These are phyloP conservation scores for Cyberlindnera mrakii DNA, from an alignment of 805 yeast genomes.

Conservation along the genomic window DNA sequence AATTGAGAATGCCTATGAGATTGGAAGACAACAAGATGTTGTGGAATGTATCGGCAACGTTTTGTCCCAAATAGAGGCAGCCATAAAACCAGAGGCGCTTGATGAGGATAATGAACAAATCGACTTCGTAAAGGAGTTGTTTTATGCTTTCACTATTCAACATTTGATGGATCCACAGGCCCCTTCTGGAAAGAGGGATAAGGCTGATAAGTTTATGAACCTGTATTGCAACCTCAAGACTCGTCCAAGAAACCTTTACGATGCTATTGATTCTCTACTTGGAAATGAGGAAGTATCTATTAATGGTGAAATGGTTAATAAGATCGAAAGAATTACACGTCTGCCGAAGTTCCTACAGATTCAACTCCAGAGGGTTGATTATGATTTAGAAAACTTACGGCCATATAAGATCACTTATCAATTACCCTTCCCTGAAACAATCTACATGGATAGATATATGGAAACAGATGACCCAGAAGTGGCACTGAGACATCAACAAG, in stretches of 20 bases:
- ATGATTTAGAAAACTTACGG: slow-evolving; percentile 63
- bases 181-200: slow-evolving; percentile 35
- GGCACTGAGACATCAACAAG: slow-evolving; percentile 47
- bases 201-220: slow-evolving; percentile 72
- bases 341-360: slow-evolving; percentile 82
- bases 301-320: slow-evolving; percentile 61
- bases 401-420: slow-evolving; percentile 82
- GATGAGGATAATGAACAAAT: slow-evolving; percentile 77
- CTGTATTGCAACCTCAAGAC: slow-evolving; percentile 81
- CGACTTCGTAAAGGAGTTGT: slow-evolving; percentile 73
- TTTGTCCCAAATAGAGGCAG: slow-evolving; percentile 83
- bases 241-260: slow-evolving; percentile 84
- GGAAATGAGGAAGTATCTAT: slow-evolving; percentile 65
- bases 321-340: slow-evolving; percentile 63
- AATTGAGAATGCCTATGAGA: slow-evolving; percentile 66
- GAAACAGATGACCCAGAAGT: slow-evolving; percentile 57
- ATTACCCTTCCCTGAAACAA: slow-evolving; percentile 67
- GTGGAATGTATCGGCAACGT: slow-evolving; percentile 97
- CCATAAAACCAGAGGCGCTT: slow-evolving; percentile 58
- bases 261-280: slow-evolving; percentile 82
- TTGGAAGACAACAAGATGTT: slow-evolving; percentile 94
- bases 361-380: slow-evolving; percentile 91
- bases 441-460: slow-evolving; percentile 85
- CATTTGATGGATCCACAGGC: slow-evolving; percentile 48
- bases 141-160: slow-evolving; percentile 84